These are phyloP conservation scores for Cytospora paraplurivora DNA, from an alignment of 2,329 filamentous ascomycete species.

Conservation along the genomic window DNA sequence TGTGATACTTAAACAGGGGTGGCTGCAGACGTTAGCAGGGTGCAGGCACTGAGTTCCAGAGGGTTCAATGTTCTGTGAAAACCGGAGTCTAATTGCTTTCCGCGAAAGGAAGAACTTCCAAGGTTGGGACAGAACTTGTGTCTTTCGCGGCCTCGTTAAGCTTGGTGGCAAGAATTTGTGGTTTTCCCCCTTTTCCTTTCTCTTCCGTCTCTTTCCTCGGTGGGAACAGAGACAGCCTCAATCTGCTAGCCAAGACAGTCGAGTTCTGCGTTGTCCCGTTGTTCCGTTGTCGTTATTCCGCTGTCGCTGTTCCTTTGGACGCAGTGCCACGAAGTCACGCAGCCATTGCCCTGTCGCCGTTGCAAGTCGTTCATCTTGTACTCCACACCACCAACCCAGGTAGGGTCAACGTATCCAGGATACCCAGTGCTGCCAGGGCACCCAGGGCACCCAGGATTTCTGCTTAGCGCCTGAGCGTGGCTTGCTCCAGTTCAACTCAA, in stretches of 20 bases:
- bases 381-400: not conserved
- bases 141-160: not conserved
- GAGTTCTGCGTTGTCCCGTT: not conserved
- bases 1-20: constrained; percentile 20
- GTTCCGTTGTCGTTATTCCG: not conserved
- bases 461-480: constrained; percentile 15
- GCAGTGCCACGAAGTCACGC: constrained; percentile 15
- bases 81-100: constrained; percentile 19
- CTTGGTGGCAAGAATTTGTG: not conserved
- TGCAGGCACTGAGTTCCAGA: too few species aligned
- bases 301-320: not conserved
- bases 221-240: not conserved
- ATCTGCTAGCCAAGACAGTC: not conserved
- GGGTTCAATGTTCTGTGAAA: too few species aligned
- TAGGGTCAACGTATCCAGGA: not conserved
- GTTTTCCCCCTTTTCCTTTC: not conserved
- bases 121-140: not conserved
- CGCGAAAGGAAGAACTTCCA: constrained; percentile 22
- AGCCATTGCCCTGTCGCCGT: not conserved
- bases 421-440: too few species aligned
- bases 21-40: constrained; percentile 12
- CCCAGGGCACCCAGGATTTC: not conserved
- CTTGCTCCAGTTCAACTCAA: constrained; percentile 12
- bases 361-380: not conserved
- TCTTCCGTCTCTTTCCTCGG: not conserved